A percentile compares a stretch with the other conserved stretches of the same genome.
phyloP scores from a whole-genome alignment of 2,329 filamentous ascomycete species.

The Nothophoma quercina region DNA sequence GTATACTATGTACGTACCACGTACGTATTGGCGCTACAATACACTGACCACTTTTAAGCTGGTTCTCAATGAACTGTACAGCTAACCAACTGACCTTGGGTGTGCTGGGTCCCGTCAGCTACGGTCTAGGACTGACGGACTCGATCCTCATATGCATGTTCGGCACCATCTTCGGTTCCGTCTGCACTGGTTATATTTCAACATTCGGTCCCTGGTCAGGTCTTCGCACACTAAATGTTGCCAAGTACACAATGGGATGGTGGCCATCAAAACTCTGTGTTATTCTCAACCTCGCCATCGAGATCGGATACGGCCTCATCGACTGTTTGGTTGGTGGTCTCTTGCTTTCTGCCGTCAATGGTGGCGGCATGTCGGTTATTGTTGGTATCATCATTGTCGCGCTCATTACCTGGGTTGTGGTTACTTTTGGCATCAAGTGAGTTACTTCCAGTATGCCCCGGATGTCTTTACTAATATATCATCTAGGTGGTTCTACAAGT shows the following conservation, averaged over 20 bases:
- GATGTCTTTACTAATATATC: neutral
- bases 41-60: constrained; percentile 36
- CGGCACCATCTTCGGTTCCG: constrained; percentile 30
- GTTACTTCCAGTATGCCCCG: neutral
- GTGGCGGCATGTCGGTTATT: constrained; percentile 62
- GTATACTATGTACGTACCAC: constrained; percentile 30
- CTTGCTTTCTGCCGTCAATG: constrained; percentile 66
- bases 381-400: constrained; percentile 68
- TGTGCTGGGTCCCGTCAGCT: constrained; percentile 33
- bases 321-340: constrained; percentile 68
- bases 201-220: constrained; percentile 32
- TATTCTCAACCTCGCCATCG: constrained; percentile 62
- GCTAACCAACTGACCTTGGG: constrained; percentile 60
- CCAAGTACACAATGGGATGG: constrained; percentile 68
- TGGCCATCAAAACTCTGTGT: constrained; percentile 67
- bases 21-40: neutral
- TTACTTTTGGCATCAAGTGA: constrained; percentile 32
- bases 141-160: constrained; percentile 31
- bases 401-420: constrained; percentile 32
- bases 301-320: constrained; percentile 66
- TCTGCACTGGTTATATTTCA: constrained; percentile 33
- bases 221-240: constrained; percentile 44
- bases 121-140: constrained; percentile 28
- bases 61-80: constrained; percentile 67
- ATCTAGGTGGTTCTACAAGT: constrained; percentile 32